Evolutionary conservation across 495 filamentous ascomycete genomes (phyloP).

Genomic region (Xylaria scruposa): DNA sequence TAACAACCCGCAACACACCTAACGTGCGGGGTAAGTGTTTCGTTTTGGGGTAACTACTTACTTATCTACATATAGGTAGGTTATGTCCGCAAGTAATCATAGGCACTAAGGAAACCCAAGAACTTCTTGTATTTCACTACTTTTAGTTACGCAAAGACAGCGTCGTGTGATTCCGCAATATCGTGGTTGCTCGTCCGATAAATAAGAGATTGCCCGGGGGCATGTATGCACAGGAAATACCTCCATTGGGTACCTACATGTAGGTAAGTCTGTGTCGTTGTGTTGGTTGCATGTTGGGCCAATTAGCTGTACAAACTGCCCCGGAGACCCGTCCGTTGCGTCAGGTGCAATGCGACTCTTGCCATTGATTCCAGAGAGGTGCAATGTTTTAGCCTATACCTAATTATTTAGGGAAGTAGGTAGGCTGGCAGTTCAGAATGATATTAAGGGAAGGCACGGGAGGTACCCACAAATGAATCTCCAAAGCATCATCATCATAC

Average conservation of each 20-base stretch:
- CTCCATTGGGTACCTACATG: not conserved
- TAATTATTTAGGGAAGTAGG: not conserved
- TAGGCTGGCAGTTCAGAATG: not conserved
- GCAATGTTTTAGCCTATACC: not conserved
- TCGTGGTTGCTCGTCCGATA: not conserved
- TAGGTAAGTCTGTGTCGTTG: not conserved
- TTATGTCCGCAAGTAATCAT: too few species aligned
- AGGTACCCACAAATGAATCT: not conserved
- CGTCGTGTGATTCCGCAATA: not conserved
- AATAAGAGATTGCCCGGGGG: not conserved
- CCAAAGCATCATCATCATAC: not conserved
- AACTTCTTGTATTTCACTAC: not conserved
- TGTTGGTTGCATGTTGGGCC: not conserved
- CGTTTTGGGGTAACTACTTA: not conserved
- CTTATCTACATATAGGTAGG: not conserved
- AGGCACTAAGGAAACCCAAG: not conserved
- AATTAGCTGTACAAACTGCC: not conserved
- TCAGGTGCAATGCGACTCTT: not conserved
- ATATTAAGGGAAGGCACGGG: not conserved
- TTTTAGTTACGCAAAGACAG: not conserved
- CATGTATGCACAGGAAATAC: not conserved
- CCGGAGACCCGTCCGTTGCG: not conserved
- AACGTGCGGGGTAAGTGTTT: constrained; percentile 5
- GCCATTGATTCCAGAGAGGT: not conserved
- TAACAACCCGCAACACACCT: not conserved